Evolutionary conservation across 306 rosid species (phyloP), one percentile per base, ranked within the genome.

Genomic region (Macrotyloma uniflorum): DNA sequence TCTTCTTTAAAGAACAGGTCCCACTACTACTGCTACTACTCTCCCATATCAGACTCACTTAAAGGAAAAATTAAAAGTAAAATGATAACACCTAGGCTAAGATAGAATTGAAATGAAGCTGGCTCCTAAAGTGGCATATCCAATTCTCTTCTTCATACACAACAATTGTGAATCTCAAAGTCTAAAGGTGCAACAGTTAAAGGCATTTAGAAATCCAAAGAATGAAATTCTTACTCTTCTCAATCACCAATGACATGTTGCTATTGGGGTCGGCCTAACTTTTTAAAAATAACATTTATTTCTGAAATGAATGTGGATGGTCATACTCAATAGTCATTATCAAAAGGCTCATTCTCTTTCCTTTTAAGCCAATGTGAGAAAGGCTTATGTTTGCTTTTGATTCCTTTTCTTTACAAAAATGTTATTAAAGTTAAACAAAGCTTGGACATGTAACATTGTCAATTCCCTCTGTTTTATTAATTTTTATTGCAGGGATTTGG

Each of bases 121-220:
- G 79, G 82, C 74, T 80, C 91, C 86, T 42, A 80, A 79, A 77
- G 83, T 81, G 53, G 84, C 88, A 53, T 70, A 78, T 81, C 72
- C 67, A 81, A 46, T 81, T 70, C 54, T 62, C 33, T 36, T 76
- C 72, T 78, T 45, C 69, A 80, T 65, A 50, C 57, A 78, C 72
- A 43, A 74, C 77, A 28, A 74, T 76, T 70, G 70, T 75, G 85
- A 76, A 81, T 85, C 87, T 74, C 84, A 81, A 85, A 79, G 88
- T 83, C 85, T 74, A 85, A 79, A 75, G 83, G 38, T 70, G 35
- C 65, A 64, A 66, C 80, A 72, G 53, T 68, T 70, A 80, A 83
- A 74, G 33, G 51, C 81, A 57, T 35, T 72, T 75, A 45, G 22
- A 80, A 79, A 70, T 81, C 75, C 59, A 80, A 58, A 79, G 23